These are phyloP conservation scores for Penicillium verhagenii DNA, from an alignment of 495 filamentous ascomycete species.

Conservation along the genomic window DNA sequence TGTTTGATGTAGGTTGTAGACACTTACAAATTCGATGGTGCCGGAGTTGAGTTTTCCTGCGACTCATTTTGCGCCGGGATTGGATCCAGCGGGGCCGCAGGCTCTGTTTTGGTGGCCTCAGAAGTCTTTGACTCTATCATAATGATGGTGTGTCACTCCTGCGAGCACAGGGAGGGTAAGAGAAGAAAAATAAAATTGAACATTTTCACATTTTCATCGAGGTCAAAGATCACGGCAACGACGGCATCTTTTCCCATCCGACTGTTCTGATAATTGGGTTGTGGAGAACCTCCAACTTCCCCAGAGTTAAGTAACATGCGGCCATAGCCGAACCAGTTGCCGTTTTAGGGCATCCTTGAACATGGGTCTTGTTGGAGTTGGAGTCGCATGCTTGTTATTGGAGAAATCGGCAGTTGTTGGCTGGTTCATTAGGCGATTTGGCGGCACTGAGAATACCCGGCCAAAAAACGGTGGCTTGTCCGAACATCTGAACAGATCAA, in stretches of 20 bases:
- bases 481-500: neutral
- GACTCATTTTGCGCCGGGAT: slow-evolving; percentile 1
- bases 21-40: slow-evolving; percentile 3
- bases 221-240: slow-evolving; percentile 1
- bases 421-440: neutral
- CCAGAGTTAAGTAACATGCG: neutral
- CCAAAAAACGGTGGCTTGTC: neutral
- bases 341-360: neutral
- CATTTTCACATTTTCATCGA: neutral
- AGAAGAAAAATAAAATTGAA: neutral
- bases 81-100: neutral
- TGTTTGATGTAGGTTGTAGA: neutral
- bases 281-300: neutral
- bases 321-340: neutral
- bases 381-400: neutral
- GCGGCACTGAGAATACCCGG: neutral
- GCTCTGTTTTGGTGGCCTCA: neutral
- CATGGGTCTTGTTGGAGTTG: neutral
- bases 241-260: slow-evolving; percentile 1
- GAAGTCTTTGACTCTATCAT: neutral
- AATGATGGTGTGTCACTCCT: neutral
- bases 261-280: neutral
- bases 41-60: neutral
- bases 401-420: neutral
- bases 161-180: neutral